Evolutionary conservation across 2,329 filamentous ascomycete species (phyloP), one percentile per base, ranked within the genome.

Genomic region (Penicillium capsulatum): DNA sequence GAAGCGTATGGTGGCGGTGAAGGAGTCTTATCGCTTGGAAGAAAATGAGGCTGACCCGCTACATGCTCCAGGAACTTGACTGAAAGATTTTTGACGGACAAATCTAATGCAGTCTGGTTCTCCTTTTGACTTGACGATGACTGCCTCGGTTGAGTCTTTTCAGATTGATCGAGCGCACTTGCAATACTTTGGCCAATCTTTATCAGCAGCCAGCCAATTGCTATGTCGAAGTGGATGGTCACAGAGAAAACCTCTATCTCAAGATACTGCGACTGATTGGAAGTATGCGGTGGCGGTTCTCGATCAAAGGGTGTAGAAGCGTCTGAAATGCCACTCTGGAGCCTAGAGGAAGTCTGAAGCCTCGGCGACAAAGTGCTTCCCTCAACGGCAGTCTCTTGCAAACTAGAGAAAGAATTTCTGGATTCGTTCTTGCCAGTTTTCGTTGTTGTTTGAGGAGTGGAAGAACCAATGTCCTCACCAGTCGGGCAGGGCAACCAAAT

Each of bases 61-160:
- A 69, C 48, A 45, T 59, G 61, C 28, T 68, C 66, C 17, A 68
- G 42, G 33, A 68, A 65, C 27, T 59, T 64, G 17, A 68, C 41
- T 7, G 61, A 61, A 19, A 61, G 45, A 2, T 52, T 56, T 22
- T 51, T 43, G 4, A 68, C 41, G 15, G 42, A 47, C 13, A 69
- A 31, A 19, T 50, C 50, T 17, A 65, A 17, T 45, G 40, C 20
- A 46, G 38, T 17, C 34, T 43, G 19, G 27, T 31, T 30, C 11
- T 45, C 36, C 14, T 38, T 6, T 11, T 51, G 33, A 9, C 46
- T 42, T 7, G 41, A 31, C 7, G 31, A 19, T 6, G 31, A 19
- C 11, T 38, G 35, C 32, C 42, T 42, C 28, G 29, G n/a, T 16
- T 38, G 35, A 1, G 39, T 40, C 26, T 44, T 44, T 10, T 42